Base-by-base conservation (phyloP, 2,329 filamentous ascomycete genomes). In the Penicillium polonicum region DNA sequence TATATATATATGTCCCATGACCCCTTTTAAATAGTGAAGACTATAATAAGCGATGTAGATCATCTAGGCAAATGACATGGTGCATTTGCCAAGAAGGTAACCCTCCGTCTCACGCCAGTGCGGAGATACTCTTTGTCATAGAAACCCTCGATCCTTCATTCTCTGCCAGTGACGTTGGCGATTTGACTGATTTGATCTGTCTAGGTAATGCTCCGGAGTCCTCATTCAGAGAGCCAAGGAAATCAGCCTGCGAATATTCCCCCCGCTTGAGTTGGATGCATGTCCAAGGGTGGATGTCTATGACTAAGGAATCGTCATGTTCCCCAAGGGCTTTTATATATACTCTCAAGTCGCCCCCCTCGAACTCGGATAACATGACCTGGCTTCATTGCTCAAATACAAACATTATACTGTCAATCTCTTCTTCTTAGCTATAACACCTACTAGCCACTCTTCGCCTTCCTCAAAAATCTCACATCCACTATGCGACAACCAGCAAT, bases 401-500 rank as follows among this genome's bases (percentile, higher is more conserved):
- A 50, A 29, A 6, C 12, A 25, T 23, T 35, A 39, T 13, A n/a
- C 17, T 21, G 5, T 19, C 33, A 23, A 8, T 27, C 2, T 19
- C 10, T 4, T 27, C 23, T 25, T n/a, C 5, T n/a, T 29, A 27
- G 0, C 10, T 7, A 10, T 27, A 44, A 12, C n/a, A 35, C 23
- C 17, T 44, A n/a, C 8, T 29, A 27, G 15, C 23, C 23, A 29
- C 25, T 19, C 6, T 27, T 41, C 45, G 33, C 50, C 43, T 21
- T 51, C 25, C 35, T 38, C 17, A 38, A 48, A 29, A 27, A n/a
- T 6, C 13, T 21, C 43, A 51, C 35, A 55, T 43, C 44, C 61
- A 59, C 41, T 41, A 66, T 67, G 63, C 60, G 55, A 60, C 60
- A 65, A 62, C 60, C 62, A 62, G 62, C 59, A 49, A 71, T 71